These are phyloP conservation scores for Parathielavia appendiculata DNA, from an alignment of 495 filamentous ascomycete species.

Conservation along the genomic window DNA sequence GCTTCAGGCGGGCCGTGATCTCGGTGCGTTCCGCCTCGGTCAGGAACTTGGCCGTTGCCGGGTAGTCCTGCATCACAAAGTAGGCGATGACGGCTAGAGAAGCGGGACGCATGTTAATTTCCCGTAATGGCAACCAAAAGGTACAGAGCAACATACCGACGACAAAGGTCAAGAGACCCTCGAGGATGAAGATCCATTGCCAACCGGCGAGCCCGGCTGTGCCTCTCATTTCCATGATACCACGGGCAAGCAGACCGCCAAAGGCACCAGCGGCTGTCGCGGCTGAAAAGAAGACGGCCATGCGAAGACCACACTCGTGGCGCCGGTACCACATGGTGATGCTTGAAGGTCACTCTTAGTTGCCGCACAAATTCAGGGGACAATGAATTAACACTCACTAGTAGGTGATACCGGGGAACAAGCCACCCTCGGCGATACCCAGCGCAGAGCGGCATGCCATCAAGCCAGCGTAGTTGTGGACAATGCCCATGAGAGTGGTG, in stretches of 20 bases:
- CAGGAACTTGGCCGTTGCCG: slow-evolving; percentile 69
- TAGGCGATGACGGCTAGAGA: slow-evolving; percentile 54
- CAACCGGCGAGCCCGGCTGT: slow-evolving; percentile 60
- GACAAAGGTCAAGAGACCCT: slow-evolving; percentile 63
- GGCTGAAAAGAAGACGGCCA: slow-evolving; percentile 80
- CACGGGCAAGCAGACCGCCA: slow-evolving; percentile 68
- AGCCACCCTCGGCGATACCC: slow-evolving; percentile 71
- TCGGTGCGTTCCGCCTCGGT: slow-evolving; percentile 59
- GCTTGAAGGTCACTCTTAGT: slow-evolving; percentile 22
- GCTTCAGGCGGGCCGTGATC: slow-evolving; percentile 59
- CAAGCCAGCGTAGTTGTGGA: slow-evolving; percentile 64
- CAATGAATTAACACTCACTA: slow-evolving; percentile 22
- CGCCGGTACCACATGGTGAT: slow-evolving; percentile 67
- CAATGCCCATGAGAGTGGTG: slow-evolving; percentile 63
- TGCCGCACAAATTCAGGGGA: neutral
- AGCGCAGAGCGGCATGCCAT: slow-evolving; percentile 68
- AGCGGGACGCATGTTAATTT: neutral
- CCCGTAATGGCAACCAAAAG: neutral
- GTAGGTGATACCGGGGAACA: slow-evolving; percentile 77
- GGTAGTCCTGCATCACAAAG: slow-evolving; percentile 75
- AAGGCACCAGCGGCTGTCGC: slow-evolving; percentile 75
- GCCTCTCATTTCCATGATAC: slow-evolving; percentile 61
- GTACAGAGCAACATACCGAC: slow-evolving; percentile 30
- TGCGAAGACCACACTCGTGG: slow-evolving; percentile 58
- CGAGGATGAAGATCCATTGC: slow-evolving; percentile 73